Percentiles rank a stretch among this genome's conserved stretches.
phyloP scores from a whole-genome alignment of 2,329 filamentous ascomycete species.

The Tolypocladium sp. region DNA sequence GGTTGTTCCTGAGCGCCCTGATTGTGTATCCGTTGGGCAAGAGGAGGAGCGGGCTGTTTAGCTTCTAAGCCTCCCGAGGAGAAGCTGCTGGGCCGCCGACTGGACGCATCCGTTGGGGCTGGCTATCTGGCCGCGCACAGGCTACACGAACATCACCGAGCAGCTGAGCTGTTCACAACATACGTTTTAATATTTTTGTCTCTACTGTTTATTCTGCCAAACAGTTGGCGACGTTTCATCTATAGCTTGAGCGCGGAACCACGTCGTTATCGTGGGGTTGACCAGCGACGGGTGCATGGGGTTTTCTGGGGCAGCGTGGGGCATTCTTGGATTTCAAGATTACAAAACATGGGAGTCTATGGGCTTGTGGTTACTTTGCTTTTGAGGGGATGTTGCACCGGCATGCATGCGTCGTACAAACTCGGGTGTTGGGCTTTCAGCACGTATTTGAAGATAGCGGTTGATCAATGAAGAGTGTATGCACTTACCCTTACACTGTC shows the following conservation, averaged over 20 bases:
- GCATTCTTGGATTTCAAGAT: neutral
- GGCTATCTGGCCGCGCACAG: neutral
- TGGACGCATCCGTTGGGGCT: neutral
- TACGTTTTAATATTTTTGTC: neutral
- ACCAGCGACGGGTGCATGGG: neutral
- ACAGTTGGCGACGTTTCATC: neutral
- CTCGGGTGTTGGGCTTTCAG: neutral
- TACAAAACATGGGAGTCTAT: neutral
- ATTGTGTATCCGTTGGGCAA: slow-evolving; percentile 49
- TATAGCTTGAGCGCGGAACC: neutral
- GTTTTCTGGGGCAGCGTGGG: neutral
- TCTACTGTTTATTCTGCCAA: neutral
- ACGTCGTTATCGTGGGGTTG: neutral
- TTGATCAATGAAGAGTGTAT: neutral
- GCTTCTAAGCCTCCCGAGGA: slow-evolving; percentile 27
- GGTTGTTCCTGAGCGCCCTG: slow-evolving; percentile 46
- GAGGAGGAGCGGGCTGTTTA: slow-evolving; percentile 47
- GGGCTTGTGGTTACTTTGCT: neutral
- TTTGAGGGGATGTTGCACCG: neutral
- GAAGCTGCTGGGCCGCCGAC: neutral
- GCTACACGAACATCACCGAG: neutral
- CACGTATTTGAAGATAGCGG: neutral
- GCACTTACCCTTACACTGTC: neutral
- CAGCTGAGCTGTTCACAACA: neutral
- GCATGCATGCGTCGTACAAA: neutral